Percentiles rank a stretch among this genome's conserved stretches.
phyloP scores from a whole-genome alignment of 2,329 filamentous ascomycete genomes.

The Plectosphaerella sp. region DNA sequence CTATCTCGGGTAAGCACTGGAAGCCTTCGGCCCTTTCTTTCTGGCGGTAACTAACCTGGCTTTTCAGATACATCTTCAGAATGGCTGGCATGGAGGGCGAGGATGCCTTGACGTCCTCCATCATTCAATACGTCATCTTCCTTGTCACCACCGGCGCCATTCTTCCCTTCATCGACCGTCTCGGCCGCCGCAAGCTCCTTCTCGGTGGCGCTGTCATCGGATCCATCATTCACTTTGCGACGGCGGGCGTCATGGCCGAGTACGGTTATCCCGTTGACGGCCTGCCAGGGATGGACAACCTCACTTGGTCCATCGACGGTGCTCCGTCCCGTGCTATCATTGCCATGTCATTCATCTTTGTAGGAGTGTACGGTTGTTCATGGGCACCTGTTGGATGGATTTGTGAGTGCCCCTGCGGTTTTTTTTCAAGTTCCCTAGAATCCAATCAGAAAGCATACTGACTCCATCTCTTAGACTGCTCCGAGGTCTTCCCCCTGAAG shows the following conservation, averaged over 20 bases:
- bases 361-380: slow-evolving; percentile 21
- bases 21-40: not conserved
- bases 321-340: slow-evolving; percentile 44
- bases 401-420: slow-evolving; percentile 2
- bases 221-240: slow-evolving; percentile 41
- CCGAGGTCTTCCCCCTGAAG: slow-evolving; percentile 36
- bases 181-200: slow-evolving; percentile 43
- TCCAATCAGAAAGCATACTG: too few species aligned
- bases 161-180: slow-evolving; percentile 43
- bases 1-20: slow-evolving; percentile 37
- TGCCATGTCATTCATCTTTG: slow-evolving; percentile 43
- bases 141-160: slow-evolving; percentile 45
- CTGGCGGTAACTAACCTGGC: not conserved
- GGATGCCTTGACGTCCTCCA: slow-evolving; percentile 39
- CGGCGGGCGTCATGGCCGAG: slow-evolving; percentile 44
- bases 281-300: slow-evolving; percentile 39
- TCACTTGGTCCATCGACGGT: slow-evolving; percentile 40
- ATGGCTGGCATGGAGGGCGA: slow-evolving; percentile 45
- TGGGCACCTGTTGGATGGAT: slow-evolving; percentile 27
- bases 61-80: slow-evolving; percentile 45
- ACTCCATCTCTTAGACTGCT: slow-evolving; percentile 10
- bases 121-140: slow-evolving; percentile 53
- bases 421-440: too few species aligned
- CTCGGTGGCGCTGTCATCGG: slow-evolving; percentile 40
- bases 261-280: slow-evolving; percentile 38